Conservation (phyloP, 169 alveolate genomes). For the Plasmodium gaboni region DNA sequence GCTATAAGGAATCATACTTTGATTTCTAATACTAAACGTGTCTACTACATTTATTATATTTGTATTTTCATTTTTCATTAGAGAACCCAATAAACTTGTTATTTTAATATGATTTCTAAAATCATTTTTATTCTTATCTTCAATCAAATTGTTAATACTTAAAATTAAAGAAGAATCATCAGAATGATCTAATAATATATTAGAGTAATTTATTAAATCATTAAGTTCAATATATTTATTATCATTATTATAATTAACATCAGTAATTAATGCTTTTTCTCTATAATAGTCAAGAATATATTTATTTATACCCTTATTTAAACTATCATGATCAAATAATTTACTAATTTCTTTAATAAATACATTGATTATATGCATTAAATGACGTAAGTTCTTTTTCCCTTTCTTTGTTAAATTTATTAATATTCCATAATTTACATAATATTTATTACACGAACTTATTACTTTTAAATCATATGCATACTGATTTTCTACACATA, state of each 20-base stretch:
- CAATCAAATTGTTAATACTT: conserved; percentile 44
- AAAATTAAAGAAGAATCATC: conserved; percentile 49
- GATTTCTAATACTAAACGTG: conserved; percentile 27
- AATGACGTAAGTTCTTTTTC: conserved; percentile 41
- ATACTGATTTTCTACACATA: conserved; percentile 68
- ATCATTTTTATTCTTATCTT: conserved; percentile 54
- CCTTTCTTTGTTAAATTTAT: conserved; percentile 59
- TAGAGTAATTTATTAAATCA: conserved; percentile 55
- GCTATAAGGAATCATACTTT: conserved; percentile 49
- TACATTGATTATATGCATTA: conserved; percentile 47
- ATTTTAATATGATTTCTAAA: conserved; percentile 75
- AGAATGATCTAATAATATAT: conserved; percentile 36
- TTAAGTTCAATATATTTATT: conserved; percentile 11
- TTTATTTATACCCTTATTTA: conserved; percentile 61
- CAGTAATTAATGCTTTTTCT: conserved; percentile 41
- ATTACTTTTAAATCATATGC: conserved; percentile 41
- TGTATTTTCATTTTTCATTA: conserved; percentile 50
- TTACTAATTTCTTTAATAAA: conserved; percentile 50
- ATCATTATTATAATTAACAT: conserved; percentile 42
- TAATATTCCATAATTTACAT: conserved; percentile 65
- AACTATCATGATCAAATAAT: conserved; percentile 70
- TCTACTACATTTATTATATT: conserved; percentile 68
- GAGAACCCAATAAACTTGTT: conserved; percentile 71
- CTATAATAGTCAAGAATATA: conserved; percentile 55
- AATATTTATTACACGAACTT: conserved; percentile 41